These are phyloP conservation scores for Dioszegia crocea DNA, from an alignment of 768 basidiomycete species.

Conservation along the genomic window DNA sequence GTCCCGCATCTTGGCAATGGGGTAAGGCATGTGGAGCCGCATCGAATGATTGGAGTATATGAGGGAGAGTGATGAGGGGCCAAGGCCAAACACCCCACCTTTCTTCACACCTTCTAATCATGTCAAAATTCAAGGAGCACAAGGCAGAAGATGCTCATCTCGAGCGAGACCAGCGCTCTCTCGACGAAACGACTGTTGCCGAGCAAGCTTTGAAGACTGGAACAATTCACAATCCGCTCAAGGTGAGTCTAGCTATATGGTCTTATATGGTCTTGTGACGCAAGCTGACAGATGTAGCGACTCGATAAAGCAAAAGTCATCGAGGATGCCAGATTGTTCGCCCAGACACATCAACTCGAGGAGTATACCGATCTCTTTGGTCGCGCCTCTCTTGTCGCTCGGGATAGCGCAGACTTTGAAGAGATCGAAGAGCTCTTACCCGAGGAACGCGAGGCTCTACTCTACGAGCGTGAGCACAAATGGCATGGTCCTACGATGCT, in stretches of 20 bases:
- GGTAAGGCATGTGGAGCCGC: too few species aligned
- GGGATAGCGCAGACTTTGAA: conserved; percentile 20
- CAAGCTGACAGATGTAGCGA: not conserved
- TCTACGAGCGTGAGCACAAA: conserved; percentile 41
- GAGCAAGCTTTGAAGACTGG: not conserved
- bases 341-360: conserved; percentile 11
- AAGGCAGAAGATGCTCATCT: not conserved
- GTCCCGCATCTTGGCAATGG: too few species aligned
- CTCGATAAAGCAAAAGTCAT: conserved; percentile 11
- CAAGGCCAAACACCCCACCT: too few species aligned
- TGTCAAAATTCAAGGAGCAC: not conserved
- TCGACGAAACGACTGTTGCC: not conserved
- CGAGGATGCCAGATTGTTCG: conserved; percentile 19
- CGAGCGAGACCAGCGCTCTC: not conserved
- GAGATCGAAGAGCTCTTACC: conserved; percentile 26
- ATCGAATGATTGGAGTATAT: too few species aligned
- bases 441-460: conserved; percentile 36
- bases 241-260: not conserved
- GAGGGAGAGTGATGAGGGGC: too few species aligned
- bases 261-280: not conserved
- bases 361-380: conserved; percentile 17
- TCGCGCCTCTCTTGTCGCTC: conserved; percentile 32
- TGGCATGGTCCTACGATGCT: conserved; percentile 46
- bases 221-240: not conserved
- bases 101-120: not conserved